Evolutionary conservation across 371 early-diverging fungal species (phyloP).

Genomic region (Rhizomucor miehei): DNA sequence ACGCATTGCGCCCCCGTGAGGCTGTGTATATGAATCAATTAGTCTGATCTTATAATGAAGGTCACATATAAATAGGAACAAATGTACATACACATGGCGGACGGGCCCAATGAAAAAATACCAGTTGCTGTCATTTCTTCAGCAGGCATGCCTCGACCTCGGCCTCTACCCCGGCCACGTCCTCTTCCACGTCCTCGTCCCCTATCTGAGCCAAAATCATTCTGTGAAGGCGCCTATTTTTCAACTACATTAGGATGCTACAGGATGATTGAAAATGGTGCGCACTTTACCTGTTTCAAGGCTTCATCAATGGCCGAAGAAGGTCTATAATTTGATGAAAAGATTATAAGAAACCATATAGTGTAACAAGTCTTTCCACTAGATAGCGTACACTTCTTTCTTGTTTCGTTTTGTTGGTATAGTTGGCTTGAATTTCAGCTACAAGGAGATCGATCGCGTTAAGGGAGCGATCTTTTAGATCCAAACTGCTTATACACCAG

Average conservation of each 20-base stretch:
- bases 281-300: constrained; percentile 4
- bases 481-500: not conserved
- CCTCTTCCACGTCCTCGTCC: constrained; percentile 38
- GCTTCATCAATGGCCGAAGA: constrained; percentile 41
- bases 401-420: constrained; percentile 61
- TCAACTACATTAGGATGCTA: constrained; percentile 9
- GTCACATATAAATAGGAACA: not conserved
- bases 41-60: too few relatives aligned
- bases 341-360: constrained; percentile 8
- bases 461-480: too few relatives aligned
- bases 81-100: constrained; percentile 30
- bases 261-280: constrained; percentile 4
- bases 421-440: constrained; percentile 68
- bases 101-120: constrained; percentile 68
- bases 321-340: constrained; percentile 12
- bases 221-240: constrained; percentile 19
- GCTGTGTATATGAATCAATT: not conserved
- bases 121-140: constrained; percentile 58
- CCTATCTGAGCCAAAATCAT: too few relatives aligned
- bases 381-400: constrained; percentile 53
- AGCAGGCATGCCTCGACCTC: constrained; percentile 24
- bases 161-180: constrained; percentile 33
- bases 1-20: constrained; percentile 11
- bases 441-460: not conserved
- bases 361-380: too few relatives aligned